Evolutionary conservation across 805 yeast species (phyloP).

Genomic region (Cyberlindnera maritima): DNA sequence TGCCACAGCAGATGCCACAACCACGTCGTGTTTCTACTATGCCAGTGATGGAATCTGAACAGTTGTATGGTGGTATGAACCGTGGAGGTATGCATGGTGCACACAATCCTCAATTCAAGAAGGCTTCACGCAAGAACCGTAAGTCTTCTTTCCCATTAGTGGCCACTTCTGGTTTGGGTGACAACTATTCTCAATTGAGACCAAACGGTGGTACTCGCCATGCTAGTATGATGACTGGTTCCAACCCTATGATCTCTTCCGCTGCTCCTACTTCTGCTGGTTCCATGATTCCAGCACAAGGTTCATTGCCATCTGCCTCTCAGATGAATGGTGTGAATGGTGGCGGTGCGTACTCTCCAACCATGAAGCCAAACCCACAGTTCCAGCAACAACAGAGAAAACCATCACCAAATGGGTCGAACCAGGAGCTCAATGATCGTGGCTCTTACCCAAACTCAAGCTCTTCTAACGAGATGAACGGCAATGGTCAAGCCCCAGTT

Average conservation of each 20-base stretch:
- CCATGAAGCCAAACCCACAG: conserved; percentile 12
- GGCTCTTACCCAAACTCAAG: conserved; percentile 8
- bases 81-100: conserved; percentile 14
- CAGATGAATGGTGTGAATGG: conserved; percentile 6
- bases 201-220: conserved; percentile 9
- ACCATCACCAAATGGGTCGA: conserved; percentile 8
- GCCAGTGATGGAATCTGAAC: conserved; percentile 18
- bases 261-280: conserved; percentile 5
- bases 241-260: conserved; percentile 7
- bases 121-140: conserved; percentile 46
- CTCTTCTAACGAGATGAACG: conserved; percentile 10
- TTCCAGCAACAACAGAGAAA: conserved; percentile 6
- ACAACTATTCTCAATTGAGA: conserved; percentile 2
- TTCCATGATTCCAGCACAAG: conserved; percentile 1
- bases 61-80: conserved; percentile 14
- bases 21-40: conserved; percentile 28
- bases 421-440: conserved; percentile 3
- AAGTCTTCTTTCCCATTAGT: conserved; percentile 35
- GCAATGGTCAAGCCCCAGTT: background rate
- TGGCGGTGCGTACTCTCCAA: conserved; percentile 11
- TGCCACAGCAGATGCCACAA: conserved; percentile 14
- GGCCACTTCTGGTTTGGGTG: conserved; percentile 4
- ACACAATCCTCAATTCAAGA: conserved; percentile 25
- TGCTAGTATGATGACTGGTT: conserved; percentile 7
- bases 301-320: conserved; percentile 2